Base-by-base conservation (phyloP, 768 basidiomycete species). In the Pleurotus cornucopiae region DNA sequence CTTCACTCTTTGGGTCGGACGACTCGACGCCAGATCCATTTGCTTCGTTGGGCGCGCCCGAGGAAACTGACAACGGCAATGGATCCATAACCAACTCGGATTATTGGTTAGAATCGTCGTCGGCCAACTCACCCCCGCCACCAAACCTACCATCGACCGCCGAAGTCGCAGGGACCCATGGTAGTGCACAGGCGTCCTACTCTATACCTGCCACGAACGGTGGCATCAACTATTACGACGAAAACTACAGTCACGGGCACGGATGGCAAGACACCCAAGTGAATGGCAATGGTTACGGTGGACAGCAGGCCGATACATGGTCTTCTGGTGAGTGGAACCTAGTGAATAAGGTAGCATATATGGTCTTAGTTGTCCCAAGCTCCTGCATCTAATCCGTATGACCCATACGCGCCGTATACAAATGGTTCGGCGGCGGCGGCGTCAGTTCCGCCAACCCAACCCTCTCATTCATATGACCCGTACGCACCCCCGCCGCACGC, bases 1-100 rank as follows among this genome's bases (percentile, higher is more conserved):
- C 89, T 51, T 85, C 88, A 56, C 85, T 93, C 46, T 93, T 93
- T 75, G 88, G 84, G 59, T 71, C 80, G 52, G 81, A 81, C 30
- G 86, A 89, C 65, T 64, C 81, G 49, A 73, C 72, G 14, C 74
- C 79, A 30, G 86, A 89, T 71, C 81, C 81, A 52, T 88, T 88
- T 72, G 80, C 85, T 58, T 71, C 77, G 54, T 76, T 86, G 59
- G 84, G 82, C 46, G 69, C 73, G 58, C 66, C 40, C 21, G 53
- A 58, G 12, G 51, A 53, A 12, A 39, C 12, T 20, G 39, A 41
- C 51, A 7, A 41, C 16, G 7, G 26, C 21, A 38, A 18, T 34
- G 13, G 37, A 11, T 11, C 51, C 13, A 13, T 6, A 9, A n/a
- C 51, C 23, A 41, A 21, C 41, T 41, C 39, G 18, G 39, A n/a